Evolutionary conservation across 148 eudicot genomes (phyloP).

Genomic region (Fagopyrum tataricum): DNA sequence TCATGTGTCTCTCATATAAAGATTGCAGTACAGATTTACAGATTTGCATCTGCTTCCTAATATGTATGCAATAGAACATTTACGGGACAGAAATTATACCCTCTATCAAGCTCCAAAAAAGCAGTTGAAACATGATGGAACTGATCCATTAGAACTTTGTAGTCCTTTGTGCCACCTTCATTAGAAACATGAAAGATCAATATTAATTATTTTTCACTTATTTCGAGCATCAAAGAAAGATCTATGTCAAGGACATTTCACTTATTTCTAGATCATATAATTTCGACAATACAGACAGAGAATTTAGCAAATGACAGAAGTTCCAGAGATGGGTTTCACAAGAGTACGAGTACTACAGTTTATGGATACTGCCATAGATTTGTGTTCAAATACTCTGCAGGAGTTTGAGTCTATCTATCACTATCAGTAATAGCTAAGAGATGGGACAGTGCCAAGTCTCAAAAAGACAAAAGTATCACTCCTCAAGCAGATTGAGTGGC

Average conservation of each 20-base stretch:
- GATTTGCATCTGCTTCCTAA: not conserved
- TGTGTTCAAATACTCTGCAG: not conserved
- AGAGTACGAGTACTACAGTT: not conserved
- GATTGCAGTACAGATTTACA: not conserved
- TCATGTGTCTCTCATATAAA: not conserved
- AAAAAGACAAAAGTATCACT: not conserved
- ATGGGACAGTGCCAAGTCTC: not conserved
- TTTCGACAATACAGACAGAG: not conserved
- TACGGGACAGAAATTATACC: conserved; percentile 26
- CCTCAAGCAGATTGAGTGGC: no score
- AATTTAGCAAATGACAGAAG: not conserved
- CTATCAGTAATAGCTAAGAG: not conserved
- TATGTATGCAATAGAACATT: not conserved
- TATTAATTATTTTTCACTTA: conserved; percentile 13
- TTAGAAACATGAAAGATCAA: conserved; percentile 12
- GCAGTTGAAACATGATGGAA: conserved; percentile 90
- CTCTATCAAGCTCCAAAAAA: conserved; percentile 77
- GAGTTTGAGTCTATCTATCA: not conserved
- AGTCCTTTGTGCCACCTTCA: conserved; percentile 81
- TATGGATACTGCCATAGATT: not conserved
- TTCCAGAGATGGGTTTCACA: not conserved
- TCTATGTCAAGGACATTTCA: conserved; percentile 16
- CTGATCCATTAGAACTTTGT: conserved; percentile 97
- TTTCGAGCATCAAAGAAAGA: not conserved
- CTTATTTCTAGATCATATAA: not conserved